Conservation (phyloP, 1,284 basidiomycete genomes). For the Heterobasidion annosum region DNA sequence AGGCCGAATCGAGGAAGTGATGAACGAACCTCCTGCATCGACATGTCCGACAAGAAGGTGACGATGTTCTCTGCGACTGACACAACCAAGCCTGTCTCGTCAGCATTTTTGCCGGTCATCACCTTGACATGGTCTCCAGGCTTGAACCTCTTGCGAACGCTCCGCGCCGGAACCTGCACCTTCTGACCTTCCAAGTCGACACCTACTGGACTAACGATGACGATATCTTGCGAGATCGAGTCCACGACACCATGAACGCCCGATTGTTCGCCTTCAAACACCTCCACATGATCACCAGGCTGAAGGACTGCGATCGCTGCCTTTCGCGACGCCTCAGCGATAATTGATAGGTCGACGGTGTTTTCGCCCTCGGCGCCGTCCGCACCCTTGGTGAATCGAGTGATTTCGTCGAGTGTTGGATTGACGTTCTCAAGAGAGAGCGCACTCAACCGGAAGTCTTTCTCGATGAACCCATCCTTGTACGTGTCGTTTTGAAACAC, state of each 20-base stretch:
- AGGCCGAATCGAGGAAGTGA: neutral
- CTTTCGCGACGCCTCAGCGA: slow-evolving; percentile 83
- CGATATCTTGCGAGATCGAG: slow-evolving; percentile 81
- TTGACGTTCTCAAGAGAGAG: slow-evolving; percentile 87
- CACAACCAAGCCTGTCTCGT: slow-evolving; percentile 95
- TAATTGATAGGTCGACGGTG: slow-evolving; percentile 70
- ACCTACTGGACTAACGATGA: slow-evolving; percentile 77
- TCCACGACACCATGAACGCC: slow-evolving; percentile 91
- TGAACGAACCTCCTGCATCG: slow-evolving; percentile 73
- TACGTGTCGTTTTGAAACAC: slow-evolving; percentile 93
- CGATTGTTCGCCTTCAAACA: slow-evolving; percentile 93
- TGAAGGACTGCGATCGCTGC: slow-evolving; percentile 87
- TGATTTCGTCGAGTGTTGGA: slow-evolving; percentile 94
- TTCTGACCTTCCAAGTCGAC: slow-evolving; percentile 80
- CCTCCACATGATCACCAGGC: slow-evolving; percentile 95
- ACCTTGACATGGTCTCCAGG: slow-evolving; percentile 99
- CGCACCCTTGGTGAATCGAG: slow-evolving; percentile 72
- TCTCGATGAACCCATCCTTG: slow-evolving; percentile 92
- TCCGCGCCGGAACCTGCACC: slow-evolving; percentile 81
- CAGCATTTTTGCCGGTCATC: slow-evolving; percentile 89
- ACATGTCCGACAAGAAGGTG: slow-evolving; percentile 96
- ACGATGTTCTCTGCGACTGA: slow-evolving; percentile 87
- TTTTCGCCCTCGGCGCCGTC: slow-evolving; percentile 56
- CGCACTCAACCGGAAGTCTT: slow-evolving; percentile 83
- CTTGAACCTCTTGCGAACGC: slow-evolving; percentile 92